Evolutionary conservation across 176 grass and related monocot genomes (phyloP).

Genomic region (Carex myosuroides): DNA sequence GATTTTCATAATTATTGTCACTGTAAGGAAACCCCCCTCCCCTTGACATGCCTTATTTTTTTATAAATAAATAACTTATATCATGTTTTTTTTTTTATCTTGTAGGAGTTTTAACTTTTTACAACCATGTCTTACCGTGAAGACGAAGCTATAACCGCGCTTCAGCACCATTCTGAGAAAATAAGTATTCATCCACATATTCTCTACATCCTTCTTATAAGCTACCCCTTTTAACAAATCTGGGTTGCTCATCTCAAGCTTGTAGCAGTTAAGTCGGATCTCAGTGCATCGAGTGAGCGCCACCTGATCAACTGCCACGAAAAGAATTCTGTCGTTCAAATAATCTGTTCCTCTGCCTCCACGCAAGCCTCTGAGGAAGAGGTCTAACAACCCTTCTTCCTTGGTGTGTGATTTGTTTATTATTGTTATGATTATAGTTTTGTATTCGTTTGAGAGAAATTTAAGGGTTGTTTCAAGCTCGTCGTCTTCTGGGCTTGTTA

Average conservation of each 20-base stretch:
- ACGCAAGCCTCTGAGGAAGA: constrained; percentile 50
- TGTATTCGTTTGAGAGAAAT: constrained; percentile 36
- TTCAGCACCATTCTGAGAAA: constrained; percentile 59
- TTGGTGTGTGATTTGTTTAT: constrained; percentile 49
- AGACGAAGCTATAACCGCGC: constrained; percentile 46
- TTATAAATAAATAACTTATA: too few relatives aligned
- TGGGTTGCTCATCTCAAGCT: background rate
- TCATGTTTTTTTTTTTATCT: background rate
- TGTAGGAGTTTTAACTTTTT: background rate
- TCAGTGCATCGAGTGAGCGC: constrained; percentile 30
- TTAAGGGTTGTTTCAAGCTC: constrained; percentile 43
- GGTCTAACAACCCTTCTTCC: constrained; percentile 53
- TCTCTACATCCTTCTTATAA: constrained; percentile 24
- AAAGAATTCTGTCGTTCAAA: constrained; percentile 50
- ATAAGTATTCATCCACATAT: constrained; percentile 41
- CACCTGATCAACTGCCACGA: constrained; percentile 41
- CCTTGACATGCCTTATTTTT: too few relatives aligned
- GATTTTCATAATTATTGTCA: background rate
- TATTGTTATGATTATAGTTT: constrained; percentile 43
- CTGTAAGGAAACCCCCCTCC: background rate
- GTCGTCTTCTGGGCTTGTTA: constrained; percentile 1
- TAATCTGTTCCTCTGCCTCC: constrained; percentile 38
- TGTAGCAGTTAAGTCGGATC: constrained; percentile 28
- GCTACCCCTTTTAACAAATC: constrained; percentile 46
- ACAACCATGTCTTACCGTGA: constrained; percentile 31